Evolutionary conservation across 2,329 filamentous ascomycete genomes (phyloP).

Genomic region (Phoma sp.): DNA sequence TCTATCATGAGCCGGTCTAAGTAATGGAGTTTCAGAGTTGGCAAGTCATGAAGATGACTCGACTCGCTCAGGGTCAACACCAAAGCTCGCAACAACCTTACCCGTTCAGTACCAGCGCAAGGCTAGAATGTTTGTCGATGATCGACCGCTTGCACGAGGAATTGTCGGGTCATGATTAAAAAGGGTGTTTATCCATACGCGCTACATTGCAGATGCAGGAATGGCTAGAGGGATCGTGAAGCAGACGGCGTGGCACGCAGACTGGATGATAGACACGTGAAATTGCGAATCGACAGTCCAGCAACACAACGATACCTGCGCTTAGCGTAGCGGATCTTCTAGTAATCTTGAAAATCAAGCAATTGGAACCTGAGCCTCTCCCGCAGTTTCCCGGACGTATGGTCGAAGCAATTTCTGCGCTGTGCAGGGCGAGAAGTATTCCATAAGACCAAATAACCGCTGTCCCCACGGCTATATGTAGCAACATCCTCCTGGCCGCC

Average conservation of each 20-base stretch:
- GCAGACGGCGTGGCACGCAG: no score
- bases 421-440: constrained; percentile 9
- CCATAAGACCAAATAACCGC: constrained; percentile 6
- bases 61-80: background rate
- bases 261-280: no score
- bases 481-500: constrained; percentile 7
- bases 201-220: no score
- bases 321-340: no score
- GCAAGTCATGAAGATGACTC: background rate
- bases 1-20: background rate
- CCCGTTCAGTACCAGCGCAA: constrained; percentile 4
- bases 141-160: background rate
- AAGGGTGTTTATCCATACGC: background rate
- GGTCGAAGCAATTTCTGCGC: background rate
- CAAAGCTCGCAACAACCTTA: constrained; percentile 3
- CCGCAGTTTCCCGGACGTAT: background rate
- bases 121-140: background rate
- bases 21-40: background rate
- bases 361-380: no score
- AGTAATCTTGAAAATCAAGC: background rate
- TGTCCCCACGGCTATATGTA: constrained; percentile 15
- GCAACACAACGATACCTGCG: no score
- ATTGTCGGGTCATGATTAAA: background rate
- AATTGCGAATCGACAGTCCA: no score
- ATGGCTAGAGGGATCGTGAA: no score